These are phyloP conservation scores for Suillus sp. DNA, from an alignment of 768 basidiomycete species.

Conservation along the genomic window DNA sequence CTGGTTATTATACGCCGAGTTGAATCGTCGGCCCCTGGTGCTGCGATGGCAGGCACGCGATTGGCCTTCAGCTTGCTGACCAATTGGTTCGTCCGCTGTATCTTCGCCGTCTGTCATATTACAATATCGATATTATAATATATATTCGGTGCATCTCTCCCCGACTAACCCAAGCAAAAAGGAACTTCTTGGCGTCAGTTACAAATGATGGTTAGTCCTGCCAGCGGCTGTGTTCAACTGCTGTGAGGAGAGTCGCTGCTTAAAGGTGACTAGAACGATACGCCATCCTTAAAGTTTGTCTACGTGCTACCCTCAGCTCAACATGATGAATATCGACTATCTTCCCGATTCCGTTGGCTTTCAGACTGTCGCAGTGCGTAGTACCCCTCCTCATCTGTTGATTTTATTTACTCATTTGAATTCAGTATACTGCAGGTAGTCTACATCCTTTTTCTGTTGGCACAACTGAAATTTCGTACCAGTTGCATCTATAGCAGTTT, in stretches of 20 bases:
- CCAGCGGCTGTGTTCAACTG: background rate
- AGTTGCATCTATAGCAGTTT: background rate
- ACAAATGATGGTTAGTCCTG: background rate
- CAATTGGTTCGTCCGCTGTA: too few species aligned
- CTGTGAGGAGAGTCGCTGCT: background rate
- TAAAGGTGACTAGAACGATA: background rate
- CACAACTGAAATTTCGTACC: background rate
- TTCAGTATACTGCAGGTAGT: conserved; percentile 1
- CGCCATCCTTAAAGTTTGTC: background rate
- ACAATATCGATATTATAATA: too few species aligned
- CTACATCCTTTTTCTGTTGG: background rate
- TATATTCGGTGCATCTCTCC: too few species aligned
- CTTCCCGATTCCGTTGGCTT: background rate
- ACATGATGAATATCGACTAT: background rate
- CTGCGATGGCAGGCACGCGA: too few species aligned
- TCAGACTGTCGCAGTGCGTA: conserved; percentile 1
- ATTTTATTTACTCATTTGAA: background rate
- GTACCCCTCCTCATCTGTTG: too few species aligned
- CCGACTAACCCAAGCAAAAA: too few species aligned
- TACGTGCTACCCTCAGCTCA: background rate
- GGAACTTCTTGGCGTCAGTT: background rate
- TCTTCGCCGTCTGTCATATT: too few species aligned
- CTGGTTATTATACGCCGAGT: too few species aligned
- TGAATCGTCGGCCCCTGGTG: too few species aligned
- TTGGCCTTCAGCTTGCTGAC: too few species aligned